Base-by-base conservation (phyloP, 176 grass and related monocot genomes). In the Eragrostis nindensis region DNA sequence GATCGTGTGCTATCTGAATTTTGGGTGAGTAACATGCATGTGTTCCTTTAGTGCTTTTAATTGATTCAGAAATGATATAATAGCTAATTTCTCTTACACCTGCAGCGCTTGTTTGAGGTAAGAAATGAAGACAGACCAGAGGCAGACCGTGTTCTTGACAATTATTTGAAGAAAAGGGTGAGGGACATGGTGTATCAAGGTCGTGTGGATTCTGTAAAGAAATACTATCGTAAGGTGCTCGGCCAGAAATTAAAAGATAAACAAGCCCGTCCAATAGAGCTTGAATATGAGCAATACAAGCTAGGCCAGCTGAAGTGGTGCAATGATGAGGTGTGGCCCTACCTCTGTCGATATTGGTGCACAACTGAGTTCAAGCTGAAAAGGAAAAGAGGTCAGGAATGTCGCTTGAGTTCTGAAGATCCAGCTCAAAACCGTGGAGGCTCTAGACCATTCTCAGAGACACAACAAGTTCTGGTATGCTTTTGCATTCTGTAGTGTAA, bases 391-490 rank as follows among this genome's bases (percentile, higher is more conserved):
- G 66, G 66, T 1, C 9, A 69, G 14, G n/a, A 69, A 2, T 45
- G 0, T 25, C n/a, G 14, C 25, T 47, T 47, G 1, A 27, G 22
- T 26, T 27, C 12, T 27, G 42, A 27, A 7, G 68, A 70, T 17
- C 22, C 18, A 55, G 8, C 71, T 39, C 71, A 73, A 73, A 73
- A 73, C 14, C 72, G 7, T 41, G 71, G 71, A 41, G 71, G 71
- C 1, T 74, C 50, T 15, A 41, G 71, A 57, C 32, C 52, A 41
- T 74, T 57, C 32, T 41, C 11, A 16, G 36, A 75, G 19, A 57
- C 52, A 42, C 50, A 56, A 41, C 50, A 74, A 59, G 8, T 38
- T 13, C 1, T 42, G 36, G 52, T 75, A 75, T 57, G n/a, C n/a
- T n/a, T n/a, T n/a, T n/a, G n/a, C n/a, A n/a, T n/a, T n/a, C n/a